These are phyloP conservation scores for Metschnikowia corniflorae DNA, from an alignment of 805 yeast species.

Conservation along the genomic window DNA sequence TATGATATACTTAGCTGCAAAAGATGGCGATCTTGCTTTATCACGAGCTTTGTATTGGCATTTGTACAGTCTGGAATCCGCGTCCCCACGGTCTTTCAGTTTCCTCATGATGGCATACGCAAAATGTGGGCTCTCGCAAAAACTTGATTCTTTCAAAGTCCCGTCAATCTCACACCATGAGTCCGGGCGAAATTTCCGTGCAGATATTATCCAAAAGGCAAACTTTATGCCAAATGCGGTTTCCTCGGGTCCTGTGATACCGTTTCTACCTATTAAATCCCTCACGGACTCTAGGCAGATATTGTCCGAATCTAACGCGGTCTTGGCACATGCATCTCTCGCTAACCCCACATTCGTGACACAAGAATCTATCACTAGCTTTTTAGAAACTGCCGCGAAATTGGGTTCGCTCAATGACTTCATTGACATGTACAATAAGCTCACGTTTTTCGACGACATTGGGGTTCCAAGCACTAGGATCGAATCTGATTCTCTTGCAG, in stretches of 20 bases:
- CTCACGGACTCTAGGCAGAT: conserved; percentile 42
- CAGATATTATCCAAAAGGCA: conserved; percentile 42
- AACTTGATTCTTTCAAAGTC: conserved; percentile 13
- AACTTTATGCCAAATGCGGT: conserved; percentile 25
- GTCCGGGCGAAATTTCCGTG: conserved; percentile 45
- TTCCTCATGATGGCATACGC: conserved; percentile 50
- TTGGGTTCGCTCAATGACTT: conserved; percentile 34
- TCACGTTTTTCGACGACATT: conserved; percentile 27
- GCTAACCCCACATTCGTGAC: conserved; percentile 43
- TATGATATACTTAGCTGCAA: conserved; percentile 73
- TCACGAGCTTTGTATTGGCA: conserved; percentile 63
- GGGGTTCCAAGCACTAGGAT: conserved; percentile 6
- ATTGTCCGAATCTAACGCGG: conserved; percentile 72
- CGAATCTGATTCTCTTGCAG: background rate
- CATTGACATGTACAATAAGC: conserved; percentile 27
- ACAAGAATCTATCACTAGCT: conserved; percentile 45
- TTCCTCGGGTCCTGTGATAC: conserved; percentile 40
- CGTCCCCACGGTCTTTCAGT: conserved; percentile 40
- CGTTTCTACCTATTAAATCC: conserved; percentile 62
- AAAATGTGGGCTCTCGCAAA: conserved; percentile 24
- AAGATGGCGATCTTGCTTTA: conserved; percentile 72
- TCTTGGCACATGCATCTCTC: conserved; percentile 57
- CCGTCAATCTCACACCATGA: conserved; percentile 37
- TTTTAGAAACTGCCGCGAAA: conserved; percentile 45
- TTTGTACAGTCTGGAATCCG: conserved; percentile 34